A percentile compares a stretch with the other conserved stretches of the same genome.
phyloP scores from a whole-genome alignment of 176 grass and related monocot genomes.

The Saccharum officinarum region DNA sequence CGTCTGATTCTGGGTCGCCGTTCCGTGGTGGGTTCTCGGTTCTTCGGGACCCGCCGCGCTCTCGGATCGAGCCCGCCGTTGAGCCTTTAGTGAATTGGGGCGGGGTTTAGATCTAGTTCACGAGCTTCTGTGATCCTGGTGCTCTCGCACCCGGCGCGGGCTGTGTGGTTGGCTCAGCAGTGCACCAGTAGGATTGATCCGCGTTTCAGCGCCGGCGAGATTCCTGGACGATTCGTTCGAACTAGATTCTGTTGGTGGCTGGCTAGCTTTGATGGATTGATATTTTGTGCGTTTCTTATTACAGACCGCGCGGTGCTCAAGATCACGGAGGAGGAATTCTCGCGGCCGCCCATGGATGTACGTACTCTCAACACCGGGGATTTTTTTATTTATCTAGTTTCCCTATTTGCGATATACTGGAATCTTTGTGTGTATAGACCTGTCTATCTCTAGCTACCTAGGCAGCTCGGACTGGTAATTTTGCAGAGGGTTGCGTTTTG shows the following conservation, averaged over 20 bases:
- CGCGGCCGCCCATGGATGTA: slow-evolving; percentile 63
- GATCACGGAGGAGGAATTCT: slow-evolving; percentile 94
- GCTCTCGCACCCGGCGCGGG: not conserved
- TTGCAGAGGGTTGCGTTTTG: not conserved
- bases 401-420: not conserved
- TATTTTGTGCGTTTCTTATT: slow-evolving; percentile 16
- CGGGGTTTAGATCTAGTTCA: slow-evolving; percentile 21
- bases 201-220: not conserved
- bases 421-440: not conserved
- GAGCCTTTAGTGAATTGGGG: not conserved
- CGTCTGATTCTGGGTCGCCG: not conserved
- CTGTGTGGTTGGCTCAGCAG: not conserved
- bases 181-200: not conserved
- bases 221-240: slow-evolving; percentile 1
- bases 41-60: not conserved
- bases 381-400: not conserved
- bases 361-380: not conserved
- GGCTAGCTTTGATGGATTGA: slow-evolving; percentile 7
- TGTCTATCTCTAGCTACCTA: not conserved
- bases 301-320: slow-evolving; percentile 80
- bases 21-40: not conserved
- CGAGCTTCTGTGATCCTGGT: not conserved
- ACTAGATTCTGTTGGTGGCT: not conserved
- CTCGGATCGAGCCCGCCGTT: not conserved
- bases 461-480: not conserved